Evolutionary conservation across 2,329 filamentous ascomycete species (phyloP), one percentile per base, ranked within the genome.

Genomic region (Penicillium sp.): DNA sequence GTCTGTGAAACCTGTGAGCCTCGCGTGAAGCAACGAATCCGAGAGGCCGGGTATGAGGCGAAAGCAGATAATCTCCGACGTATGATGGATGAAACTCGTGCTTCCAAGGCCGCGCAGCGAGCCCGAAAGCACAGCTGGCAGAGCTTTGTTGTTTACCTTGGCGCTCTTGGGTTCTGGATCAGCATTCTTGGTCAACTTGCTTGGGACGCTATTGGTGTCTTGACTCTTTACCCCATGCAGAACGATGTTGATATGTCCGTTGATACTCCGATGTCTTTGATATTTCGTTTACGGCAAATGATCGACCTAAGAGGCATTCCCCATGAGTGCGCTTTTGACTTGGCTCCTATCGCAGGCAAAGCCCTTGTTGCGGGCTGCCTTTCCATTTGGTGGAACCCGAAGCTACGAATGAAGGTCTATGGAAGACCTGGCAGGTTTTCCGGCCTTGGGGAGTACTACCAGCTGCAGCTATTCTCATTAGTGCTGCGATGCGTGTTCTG

Each of bases 1-100:
- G 88, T 96, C 55, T 99, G 94, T 76, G 82, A 82, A 59, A 79
- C 85, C 44, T 99, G 94, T 73, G 88, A 89, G 60, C 88, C 87
- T 6, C 84, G 80, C 57, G 92, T 93, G 22, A 84, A 88, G 59
- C 77, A 82, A 33, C 83, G 86, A 57, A 85, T 97, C 50, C 81
- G 84, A 22, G 80, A 85, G 62, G 86, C 90, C 0, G 87, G 85
- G 8, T 96, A 96, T 69, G 88, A 86, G 29, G 92, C 92, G 26
- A 90, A 90, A 73, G 88, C 89, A n/a, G 90, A 95, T 63, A 84
- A 91, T 59, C 73, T 95, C 29, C 82, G 88, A 49, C 83, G 88
- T 58, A 86, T 90, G 79, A 85, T 95, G 76, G 86, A 90, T 44
- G 84, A 83, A 62, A 87, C 73, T 49, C 72, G 75, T 53, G 70